A percentile compares a stretch with the other conserved stretches of the same genome.
Evolutionary conservation across 208 protist genomes (phyloP).

Genomic region (Crithidia bombi): DNA sequence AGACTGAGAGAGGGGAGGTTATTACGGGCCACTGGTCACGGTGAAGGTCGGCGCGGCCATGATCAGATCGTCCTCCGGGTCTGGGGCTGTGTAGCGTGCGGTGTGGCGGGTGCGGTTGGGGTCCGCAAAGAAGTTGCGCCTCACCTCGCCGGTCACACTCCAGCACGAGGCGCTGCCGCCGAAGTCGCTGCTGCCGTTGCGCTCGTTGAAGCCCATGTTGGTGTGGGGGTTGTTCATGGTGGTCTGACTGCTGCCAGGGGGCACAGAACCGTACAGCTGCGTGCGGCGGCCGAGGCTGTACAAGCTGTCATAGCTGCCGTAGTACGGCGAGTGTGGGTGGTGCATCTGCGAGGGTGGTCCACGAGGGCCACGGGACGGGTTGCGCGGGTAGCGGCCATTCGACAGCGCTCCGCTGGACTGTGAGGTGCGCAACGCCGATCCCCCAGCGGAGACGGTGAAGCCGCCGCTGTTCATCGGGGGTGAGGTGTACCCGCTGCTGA

Average conservation of each 20-base stretch:
- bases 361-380: constrained; percentile 18
- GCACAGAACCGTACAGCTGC: constrained; percentile 13
- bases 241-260: neutral
- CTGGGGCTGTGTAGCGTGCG: constrained; percentile 29
- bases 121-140: constrained; percentile 16
- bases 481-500: constrained; percentile 18
- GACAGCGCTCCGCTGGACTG: constrained; percentile 31
- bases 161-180: constrained; percentile 22
- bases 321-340: constrained; percentile 16
- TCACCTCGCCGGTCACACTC: constrained; percentile 16
- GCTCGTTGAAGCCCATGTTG: constrained; percentile 19
- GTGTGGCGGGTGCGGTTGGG: constrained; percentile 20
- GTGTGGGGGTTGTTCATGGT: constrained; percentile 1
- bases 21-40: constrained; percentile 28
- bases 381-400: constrained; percentile 21
- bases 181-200: constrained; percentile 15
- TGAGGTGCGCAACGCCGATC: constrained; percentile 19
- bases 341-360: neutral
- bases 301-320: constrained; percentile 38
- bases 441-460: constrained; percentile 23
- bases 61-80: constrained; percentile 34
- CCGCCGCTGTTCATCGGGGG: constrained; percentile 14
- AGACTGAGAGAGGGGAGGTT: too few relatives aligned
- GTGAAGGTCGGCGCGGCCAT: constrained; percentile 29
- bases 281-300: constrained; percentile 25